These are phyloP conservation scores for Aureoboletus auriporus DNA, from an alignment of 768 basidiomycete genomes.

Conservation along the genomic window DNA sequence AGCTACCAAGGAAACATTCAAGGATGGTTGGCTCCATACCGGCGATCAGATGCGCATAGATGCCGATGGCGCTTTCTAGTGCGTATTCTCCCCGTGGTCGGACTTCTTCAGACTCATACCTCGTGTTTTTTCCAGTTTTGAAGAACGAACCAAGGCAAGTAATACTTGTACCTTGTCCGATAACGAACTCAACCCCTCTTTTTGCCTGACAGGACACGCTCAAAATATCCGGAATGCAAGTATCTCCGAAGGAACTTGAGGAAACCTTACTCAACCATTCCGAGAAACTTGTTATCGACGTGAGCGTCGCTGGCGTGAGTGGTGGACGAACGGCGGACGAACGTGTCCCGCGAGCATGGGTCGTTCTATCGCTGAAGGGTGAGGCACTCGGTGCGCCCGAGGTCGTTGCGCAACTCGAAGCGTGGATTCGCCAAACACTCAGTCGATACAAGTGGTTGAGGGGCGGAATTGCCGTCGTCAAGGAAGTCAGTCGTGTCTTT, in stretches of 20 bases:
- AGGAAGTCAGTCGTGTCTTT: conserved; percentile 42
- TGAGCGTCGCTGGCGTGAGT: conserved; percentile 72
- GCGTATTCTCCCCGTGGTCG: conserved; percentile 17
- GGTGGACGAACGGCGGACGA: conserved; percentile 71
- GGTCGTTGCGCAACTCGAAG: conserved; percentile 46
- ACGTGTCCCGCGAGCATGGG: conserved; percentile 74
- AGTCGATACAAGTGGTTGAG: conserved; percentile 77
- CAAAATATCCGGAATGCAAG: conserved; percentile 76
- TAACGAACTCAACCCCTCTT: too few species aligned
- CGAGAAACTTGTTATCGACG: conserved; percentile 57
- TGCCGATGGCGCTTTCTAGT: conserved; percentile 63
- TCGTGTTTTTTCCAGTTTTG: conserved; percentile 43
- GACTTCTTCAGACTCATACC: not conserved
- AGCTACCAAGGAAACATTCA: conserved; percentile 63
- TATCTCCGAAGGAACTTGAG: conserved; percentile 79
- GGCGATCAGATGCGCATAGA: conserved; percentile 69
- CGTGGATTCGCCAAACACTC: conserved; percentile 58
- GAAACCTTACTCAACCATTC: conserved; percentile 60
- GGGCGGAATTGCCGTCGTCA: conserved; percentile 65
- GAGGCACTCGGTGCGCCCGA: conserved; percentile 40
- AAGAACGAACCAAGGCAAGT: conserved; percentile 72
- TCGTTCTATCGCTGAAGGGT: conserved; percentile 60
- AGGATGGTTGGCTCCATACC: conserved; percentile 70
- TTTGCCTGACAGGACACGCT: conserved; percentile 63
- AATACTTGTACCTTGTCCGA: not conserved